Percentiles rank a stretch among this genome's conserved stretches.
These are phyloP conservation scores for Phialocephala sp. DNA, from an alignment of 2,329 filamentous ascomycete genomes.

Conservation along the genomic window DNA sequence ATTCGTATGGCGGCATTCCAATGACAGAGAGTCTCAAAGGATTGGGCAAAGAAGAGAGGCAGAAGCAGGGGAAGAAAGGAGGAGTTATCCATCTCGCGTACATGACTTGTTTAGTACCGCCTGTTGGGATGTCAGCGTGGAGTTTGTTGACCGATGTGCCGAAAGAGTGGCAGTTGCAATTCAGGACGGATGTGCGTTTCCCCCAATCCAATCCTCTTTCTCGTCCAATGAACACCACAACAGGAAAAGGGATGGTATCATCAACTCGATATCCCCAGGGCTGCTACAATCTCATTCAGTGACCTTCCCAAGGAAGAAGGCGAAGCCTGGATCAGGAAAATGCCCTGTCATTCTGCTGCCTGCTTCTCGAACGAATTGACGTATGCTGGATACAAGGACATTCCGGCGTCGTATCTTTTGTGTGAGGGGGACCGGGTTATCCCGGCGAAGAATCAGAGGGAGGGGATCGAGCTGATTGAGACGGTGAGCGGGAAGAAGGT, in stretches of 20 bases:
- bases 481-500: conserved; percentile 45
- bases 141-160: conserved; percentile 11
- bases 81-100: conserved; percentile 42
- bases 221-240: not conserved
- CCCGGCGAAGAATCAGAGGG: conserved; percentile 42
- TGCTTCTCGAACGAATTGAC: conserved; percentile 46
- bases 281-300: conserved; percentile 35
- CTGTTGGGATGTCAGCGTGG: conserved; percentile 16
- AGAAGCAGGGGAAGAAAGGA: conserved; percentile 46
- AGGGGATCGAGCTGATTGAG: conserved; percentile 45
- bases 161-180: conserved; percentile 9
- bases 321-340: conserved; percentile 26
- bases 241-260: conserved; percentile 42
- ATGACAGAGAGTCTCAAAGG: conserved; percentile 44
- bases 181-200: conserved; percentile 20
- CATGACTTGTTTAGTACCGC: conserved; percentile 23
- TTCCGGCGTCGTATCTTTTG: conserved; percentile 48
- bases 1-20: conserved; percentile 48
- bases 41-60: conserved; percentile 44
- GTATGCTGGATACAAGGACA: conserved; percentile 48
- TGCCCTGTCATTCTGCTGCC: conserved; percentile 43
- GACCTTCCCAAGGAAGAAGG: conserved; percentile 40
- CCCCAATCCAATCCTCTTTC: not conserved
- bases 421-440: conserved; percentile 46
- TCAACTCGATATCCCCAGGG: conserved; percentile 22